Percentiles rank a stretch among this genome's conserved stretches.
These are phyloP conservation scores for Trichoderma arundinaceum DNA, from an alignment of 2,329 filamentous ascomycete species.

Conservation along the genomic window DNA sequence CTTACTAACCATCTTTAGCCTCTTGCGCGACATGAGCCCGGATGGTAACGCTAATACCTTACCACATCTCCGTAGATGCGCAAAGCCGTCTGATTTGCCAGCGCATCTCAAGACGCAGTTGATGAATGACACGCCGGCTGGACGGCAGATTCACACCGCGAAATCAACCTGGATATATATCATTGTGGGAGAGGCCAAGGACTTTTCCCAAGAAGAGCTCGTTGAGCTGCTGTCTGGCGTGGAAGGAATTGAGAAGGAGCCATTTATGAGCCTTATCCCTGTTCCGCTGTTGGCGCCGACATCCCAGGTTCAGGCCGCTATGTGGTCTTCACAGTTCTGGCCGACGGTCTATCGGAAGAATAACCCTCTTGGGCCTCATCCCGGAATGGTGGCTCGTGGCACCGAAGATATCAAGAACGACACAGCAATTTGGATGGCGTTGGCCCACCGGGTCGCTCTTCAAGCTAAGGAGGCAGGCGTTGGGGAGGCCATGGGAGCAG, in stretches of 20 bases:
- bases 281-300: slow-evolving; percentile 77
- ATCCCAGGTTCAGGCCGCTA: slow-evolving; percentile 73
- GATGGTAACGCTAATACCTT: slow-evolving; percentile 68
- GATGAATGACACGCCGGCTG: slow-evolving; percentile 62
- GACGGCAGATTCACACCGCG: slow-evolving; percentile 62
- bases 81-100: slow-evolving; percentile 72
- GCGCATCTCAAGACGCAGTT: slow-evolving; percentile 66
- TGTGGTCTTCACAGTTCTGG: slow-evolving; percentile 81
- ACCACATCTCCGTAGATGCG: slow-evolving; percentile 76
- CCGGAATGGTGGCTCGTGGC: slow-evolving; percentile 72
- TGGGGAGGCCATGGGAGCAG: slow-evolving; percentile 75
- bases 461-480: slow-evolving; percentile 62
- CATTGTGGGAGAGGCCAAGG: slow-evolving; percentile 57
- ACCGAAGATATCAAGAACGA: slow-evolving; percentile 71
- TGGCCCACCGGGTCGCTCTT: slow-evolving; percentile 68
- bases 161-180: slow-evolving; percentile 68
- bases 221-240: slow-evolving; percentile 52
- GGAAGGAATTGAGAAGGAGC: slow-evolving; percentile 57
- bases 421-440: slow-evolving; percentile 68
- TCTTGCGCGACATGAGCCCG: slow-evolving; percentile 61
- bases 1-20: slow-evolving; percentile 47
- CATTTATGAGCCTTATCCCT: slow-evolving; percentile 66
- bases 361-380: slow-evolving; percentile 84
- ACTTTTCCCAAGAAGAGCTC: slow-evolving; percentile 61
- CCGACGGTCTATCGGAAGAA: slow-evolving; percentile 85